Base-by-base conservation (phyloP, 2,329 filamentous ascomycete species). In the Alternaria sp. region DNA sequence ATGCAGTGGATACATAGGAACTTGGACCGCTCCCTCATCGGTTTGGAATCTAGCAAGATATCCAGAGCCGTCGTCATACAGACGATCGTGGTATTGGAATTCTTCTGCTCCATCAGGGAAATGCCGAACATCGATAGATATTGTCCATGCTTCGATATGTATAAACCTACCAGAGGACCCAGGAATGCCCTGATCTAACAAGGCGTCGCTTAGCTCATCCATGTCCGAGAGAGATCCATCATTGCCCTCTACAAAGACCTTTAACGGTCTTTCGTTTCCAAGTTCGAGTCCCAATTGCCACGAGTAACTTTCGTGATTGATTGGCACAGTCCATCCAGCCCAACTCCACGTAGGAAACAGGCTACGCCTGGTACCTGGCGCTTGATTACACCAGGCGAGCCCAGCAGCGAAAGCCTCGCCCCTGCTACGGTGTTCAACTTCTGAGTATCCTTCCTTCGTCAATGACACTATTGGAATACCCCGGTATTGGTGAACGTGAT, bases 11-110 rank as follows among this genome's bases (percentile, higher is more conserved):
- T 1, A 0, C 5, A 47, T 1, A 0, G 43, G n/a, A 47, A 20
- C 0, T 1, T 30, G 6, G 6, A 32, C 3, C 0, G 11, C 8
- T 5, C 0, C 4, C 9, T 20, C 2, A 14, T 32, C 28, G 5
- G 14, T 5, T 16, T 47, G 26, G 3, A 22, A 47, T 32, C 7
- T 2, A 3, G n/a, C 43, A n/a, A n/a, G n/a, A n/a, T n/a, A n/a
- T n/a, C n/a, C n/a, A n/a, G n/a, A n/a, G n/a, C n/a, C n/a, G n/a
- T n/a, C n/a, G n/a, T n/a, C n/a, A n/a, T n/a, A n/a, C n/a, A n/a
- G n/a, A n/a, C n/a, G n/a, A n/a, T n/a, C n/a, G n/a, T n/a, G n/a
- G n/a, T n/a, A n/a, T n/a, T n/a, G n/a, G n/a, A n/a, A n/a, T n/a
- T n/a, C n/a, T n/a, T n/a, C n/a, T n/a, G n/a, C n/a, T n/a, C n/a